phyloP scores from a whole-genome alignment of 2,329 filamentous ascomycete species.

The Basipetospora chlamydospora region DNA sequence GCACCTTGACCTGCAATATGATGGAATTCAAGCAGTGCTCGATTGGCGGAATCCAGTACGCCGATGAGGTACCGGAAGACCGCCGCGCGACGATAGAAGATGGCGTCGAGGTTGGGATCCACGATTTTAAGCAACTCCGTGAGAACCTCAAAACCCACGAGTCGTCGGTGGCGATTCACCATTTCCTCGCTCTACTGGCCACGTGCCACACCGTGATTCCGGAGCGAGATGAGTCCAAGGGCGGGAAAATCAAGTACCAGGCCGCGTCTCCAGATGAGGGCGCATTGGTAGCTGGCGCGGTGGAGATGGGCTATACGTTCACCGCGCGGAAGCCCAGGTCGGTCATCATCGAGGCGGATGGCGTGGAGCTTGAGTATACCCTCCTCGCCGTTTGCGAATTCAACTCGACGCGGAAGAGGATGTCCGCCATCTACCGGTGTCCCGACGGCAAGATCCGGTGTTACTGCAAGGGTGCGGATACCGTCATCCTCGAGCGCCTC shows the following conservation, averaged over 20 bases:
- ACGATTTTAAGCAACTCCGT: conserved; percentile 65
- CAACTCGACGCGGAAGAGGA: conserved; percentile 79
- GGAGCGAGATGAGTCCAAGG: conserved; percentile 64
- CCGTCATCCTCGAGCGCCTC: conserved; percentile 87
- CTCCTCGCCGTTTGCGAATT: conserved; percentile 96
- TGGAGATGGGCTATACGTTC: conserved; percentile 76
- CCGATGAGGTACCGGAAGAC: conserved; percentile 84
- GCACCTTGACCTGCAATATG: conserved; percentile 88
- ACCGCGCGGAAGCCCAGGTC: conserved; percentile 76
- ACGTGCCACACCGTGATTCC: conserved; percentile 97
- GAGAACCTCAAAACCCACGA: conserved; percentile 49
- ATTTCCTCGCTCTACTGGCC: conserved; percentile 75
- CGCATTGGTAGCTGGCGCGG: conserved; percentile 85
- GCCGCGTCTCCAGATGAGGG: conserved; percentile 95
- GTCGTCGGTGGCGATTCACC: conserved; percentile 42
- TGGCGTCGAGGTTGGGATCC: conserved; percentile 61
- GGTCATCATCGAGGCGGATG: conserved; percentile 69
- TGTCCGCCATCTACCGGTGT: conserved; percentile 95
- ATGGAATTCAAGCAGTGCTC: conserved; percentile 98
- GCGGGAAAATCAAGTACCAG: conserved; percentile 85
- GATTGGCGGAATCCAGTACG: conserved; percentile 88
- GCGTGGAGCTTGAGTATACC: conserved; percentile 67
- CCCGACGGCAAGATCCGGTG: conserved; percentile 88
- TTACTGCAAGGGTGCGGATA: conserved; percentile 95
- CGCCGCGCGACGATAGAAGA: conserved; percentile 70